Evolutionary conservation across 306 rosid species (phyloP), one percentile per base, ranked within the genome.

Genomic region (Cicer cuneatum): DNA sequence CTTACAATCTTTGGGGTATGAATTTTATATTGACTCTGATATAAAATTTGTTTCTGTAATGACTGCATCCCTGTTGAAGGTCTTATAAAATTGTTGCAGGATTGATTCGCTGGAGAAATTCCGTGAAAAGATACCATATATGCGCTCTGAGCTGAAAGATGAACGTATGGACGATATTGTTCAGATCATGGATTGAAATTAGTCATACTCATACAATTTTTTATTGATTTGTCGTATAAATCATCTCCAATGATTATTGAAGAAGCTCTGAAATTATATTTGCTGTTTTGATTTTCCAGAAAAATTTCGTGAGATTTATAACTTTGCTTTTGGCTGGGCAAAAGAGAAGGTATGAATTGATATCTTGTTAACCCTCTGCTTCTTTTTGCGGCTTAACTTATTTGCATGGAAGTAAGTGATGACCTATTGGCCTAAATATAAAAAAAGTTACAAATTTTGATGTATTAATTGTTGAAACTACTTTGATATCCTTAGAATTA

Each of bases 261-360:
- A 74, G 45, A 75, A 33, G 56, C 18, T 65, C 78, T 86, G 74
- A 86, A 66, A 57, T 80, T 37, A 48, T 78, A 33, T 73, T 78
- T 9, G 10, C 39, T 62, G 24, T 60, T 78, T 77, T 66, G n/a
- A 29, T 78, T 85, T 69, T 85, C 69, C 97, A 94, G 97, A 92
- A 79, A 95, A 95, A 83, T 90, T 95, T 57, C 90, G 96, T 7
- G 99, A 95, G 84, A 92, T 95, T 53, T 95, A 95, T 84, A 95
- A 92, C 87, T 95, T 92, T 66, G 97, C 99, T 66, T 95, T 95
- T 86, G 89, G 92, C 76, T 95, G 99, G 99, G 99, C 99, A 72
- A 95, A 92, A 80, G 99, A 94, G 83, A 94, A 94, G 97, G 99
- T 94, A 87, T 33, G 82, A 19, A 21, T 61, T 60, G 43, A 7